Percentiles rank a stretch among this genome's conserved stretches.
These are phyloP conservation scores for Golubevia pallescens DNA, from an alignment of 1,284 basidiomycete species.

Conservation along the genomic window DNA sequence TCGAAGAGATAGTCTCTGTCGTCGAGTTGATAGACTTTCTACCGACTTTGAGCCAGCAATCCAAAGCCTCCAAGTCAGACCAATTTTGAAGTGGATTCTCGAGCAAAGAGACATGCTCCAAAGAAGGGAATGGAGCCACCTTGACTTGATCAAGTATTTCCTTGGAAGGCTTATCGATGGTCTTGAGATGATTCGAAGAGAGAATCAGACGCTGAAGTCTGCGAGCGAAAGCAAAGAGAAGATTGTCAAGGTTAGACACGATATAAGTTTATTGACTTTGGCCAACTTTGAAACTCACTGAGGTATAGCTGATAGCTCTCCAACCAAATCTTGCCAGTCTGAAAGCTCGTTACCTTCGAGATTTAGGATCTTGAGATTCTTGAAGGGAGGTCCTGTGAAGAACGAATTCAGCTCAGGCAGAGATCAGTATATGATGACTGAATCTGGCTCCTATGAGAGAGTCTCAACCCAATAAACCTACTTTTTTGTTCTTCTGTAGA, in stretches of 20 bases:
- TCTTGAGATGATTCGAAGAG: constrained; percentile 71
- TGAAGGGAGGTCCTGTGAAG: constrained; percentile 8
- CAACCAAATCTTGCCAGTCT: constrained; percentile 71
- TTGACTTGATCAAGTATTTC: constrained; percentile 23
- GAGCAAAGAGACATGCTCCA: constrained; percentile 74
- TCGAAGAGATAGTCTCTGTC: constrained; percentile 68
- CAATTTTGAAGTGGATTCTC: constrained; percentile 73
- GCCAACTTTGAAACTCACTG: constrained; percentile 66
- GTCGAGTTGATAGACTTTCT: constrained; percentile 73
- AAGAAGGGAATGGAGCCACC: constrained; percentile 38
- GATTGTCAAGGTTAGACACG: no score
- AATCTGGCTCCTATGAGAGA: no score
- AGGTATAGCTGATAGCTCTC: constrained; percentile 68
- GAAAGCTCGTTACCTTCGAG: constrained; percentile 75
- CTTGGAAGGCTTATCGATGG: constrained; percentile 67
- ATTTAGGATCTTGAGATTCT: constrained; percentile 71
- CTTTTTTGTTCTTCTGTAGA: no score
- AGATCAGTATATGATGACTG: no score
- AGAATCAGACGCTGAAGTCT: constrained; percentile 75
- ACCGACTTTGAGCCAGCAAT: constrained; percentile 73
- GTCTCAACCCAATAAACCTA: no score
- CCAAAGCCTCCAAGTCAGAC: constrained; percentile 75
- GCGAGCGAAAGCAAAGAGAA: background rate
- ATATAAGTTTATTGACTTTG: constrained; percentile 15
- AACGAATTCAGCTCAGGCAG: no score